phyloP scores from a whole-genome alignment of 257 asterid species.

The Marsdenia floribunda region DNA sequence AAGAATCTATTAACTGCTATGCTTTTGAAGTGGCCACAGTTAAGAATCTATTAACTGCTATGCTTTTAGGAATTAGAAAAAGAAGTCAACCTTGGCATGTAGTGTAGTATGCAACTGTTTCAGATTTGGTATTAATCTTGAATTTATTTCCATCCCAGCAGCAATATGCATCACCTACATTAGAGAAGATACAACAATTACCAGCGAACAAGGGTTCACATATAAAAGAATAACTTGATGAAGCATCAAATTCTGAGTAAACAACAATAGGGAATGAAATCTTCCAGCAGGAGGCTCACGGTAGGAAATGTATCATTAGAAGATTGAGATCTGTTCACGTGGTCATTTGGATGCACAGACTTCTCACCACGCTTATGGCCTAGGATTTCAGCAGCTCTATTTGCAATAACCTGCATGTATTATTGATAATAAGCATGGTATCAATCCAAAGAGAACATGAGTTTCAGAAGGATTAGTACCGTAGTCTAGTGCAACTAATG shows the following conservation, averaged over 20 bases:
- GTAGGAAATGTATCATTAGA: slow-evolving; percentile 98
- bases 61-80: neutral
- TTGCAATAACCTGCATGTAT: slow-evolving; percentile 80
- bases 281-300: slow-evolving; percentile 46
- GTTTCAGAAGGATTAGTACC: neutral
- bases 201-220: neutral
- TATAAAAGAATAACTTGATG: neutral
- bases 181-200: neutral
- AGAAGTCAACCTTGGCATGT: slow-evolving; percentile 63
- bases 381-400: slow-evolving; percentile 95
- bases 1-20: neutral
- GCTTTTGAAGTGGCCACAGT: neutral
- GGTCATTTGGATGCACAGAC: slow-evolving; percentile 94
- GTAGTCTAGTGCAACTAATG: neutral
- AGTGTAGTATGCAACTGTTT: slow-evolving; percentile 77
- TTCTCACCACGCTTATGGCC: slow-evolving; percentile 91
- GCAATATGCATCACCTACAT: slow-evolving; percentile 97
- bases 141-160: slow-evolving; percentile 82
- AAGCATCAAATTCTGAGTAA: slow-evolving; percentile 2
- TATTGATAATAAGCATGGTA: slow-evolving; percentile 6
- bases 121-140: slow-evolving; percentile 74
- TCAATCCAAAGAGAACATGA: slow-evolving; percentile 8
- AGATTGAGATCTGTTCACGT: slow-evolving; percentile 95
- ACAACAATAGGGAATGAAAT: neutral
- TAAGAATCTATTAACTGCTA: neutral